Evolutionary conservation across 208 protist genomes (phyloP).

Genomic region (Trypanosoma platydactyli): DNA sequence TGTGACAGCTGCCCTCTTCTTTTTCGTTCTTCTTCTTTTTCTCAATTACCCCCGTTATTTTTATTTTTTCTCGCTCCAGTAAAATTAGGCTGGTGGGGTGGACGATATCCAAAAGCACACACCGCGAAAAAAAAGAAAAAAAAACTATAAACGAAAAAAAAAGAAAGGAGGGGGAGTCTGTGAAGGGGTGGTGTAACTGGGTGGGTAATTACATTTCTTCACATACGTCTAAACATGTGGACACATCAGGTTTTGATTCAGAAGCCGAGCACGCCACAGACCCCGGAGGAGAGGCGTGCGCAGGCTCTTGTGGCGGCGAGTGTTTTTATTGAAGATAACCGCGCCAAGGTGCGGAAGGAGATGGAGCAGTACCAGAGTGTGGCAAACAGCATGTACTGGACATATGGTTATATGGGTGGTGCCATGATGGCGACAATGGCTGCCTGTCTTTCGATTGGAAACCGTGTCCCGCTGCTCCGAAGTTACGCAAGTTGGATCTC

Average conservation of each 20-base stretch:
- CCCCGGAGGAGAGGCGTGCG: slow-evolving; percentile 60
- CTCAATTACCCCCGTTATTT: neutral
- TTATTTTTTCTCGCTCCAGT: slow-evolving; percentile 20
- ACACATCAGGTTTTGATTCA: slow-evolving; percentile 27
- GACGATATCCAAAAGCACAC: too few relatives aligned
- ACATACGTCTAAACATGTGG: slow-evolving; percentile 27
- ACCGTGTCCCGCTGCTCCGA: slow-evolving; percentile 63
- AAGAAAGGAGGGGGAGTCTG: too few relatives aligned
- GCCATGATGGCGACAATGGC: slow-evolving; percentile 74
- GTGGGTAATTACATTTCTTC: neutral
- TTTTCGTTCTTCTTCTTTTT: neutral
- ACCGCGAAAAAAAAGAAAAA: too few relatives aligned
- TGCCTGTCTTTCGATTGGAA: slow-evolving; percentile 59
- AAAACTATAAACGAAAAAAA: too few relatives aligned
- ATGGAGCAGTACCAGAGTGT: slow-evolving; percentile 64
- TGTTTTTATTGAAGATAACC: slow-evolving; percentile 79
- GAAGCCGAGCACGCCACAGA: slow-evolving; percentile 41
- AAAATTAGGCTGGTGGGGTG: neutral
- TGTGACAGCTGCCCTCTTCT: neutral
- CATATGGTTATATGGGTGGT: slow-evolving; percentile 81
- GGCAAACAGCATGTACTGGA: slow-evolving; percentile 77
- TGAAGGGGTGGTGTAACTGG: neutral
- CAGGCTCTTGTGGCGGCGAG: slow-evolving; percentile 67
- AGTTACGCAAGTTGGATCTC: slow-evolving; percentile 77
- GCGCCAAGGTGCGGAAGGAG: slow-evolving; percentile 42